phyloP scores from a whole-genome alignment of 257 asterid species.

The Solanum corneliomulleri region DNA sequence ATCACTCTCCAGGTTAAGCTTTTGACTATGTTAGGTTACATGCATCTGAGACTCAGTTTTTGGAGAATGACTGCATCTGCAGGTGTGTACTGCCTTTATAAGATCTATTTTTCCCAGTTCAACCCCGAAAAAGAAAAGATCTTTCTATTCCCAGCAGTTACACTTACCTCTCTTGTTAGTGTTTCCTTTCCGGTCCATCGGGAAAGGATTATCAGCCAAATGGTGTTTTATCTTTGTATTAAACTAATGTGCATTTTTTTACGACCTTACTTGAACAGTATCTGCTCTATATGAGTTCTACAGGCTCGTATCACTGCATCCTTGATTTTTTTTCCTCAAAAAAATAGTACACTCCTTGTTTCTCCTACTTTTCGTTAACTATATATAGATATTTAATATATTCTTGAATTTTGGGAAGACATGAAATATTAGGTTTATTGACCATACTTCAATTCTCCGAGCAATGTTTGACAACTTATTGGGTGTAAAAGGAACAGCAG shows the following conservation, averaged over 20 bases:
- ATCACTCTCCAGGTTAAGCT: neutral
- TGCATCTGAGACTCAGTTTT: neutral
- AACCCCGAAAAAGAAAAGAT: neutral
- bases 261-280: neutral
- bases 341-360: neutral
- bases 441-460: neutral
- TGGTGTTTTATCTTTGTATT: neutral
- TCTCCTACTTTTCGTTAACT: neutral
- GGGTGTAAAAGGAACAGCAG: neutral
- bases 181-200: neutral
- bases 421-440: neutral
- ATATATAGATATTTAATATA: neutral
- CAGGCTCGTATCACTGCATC: neutral
- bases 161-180: neutral
- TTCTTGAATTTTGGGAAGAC: neutral
- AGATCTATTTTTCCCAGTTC: neutral
- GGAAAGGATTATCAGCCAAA: neutral
- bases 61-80: neutral
- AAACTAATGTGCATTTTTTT: neutral
- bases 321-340: neutral
- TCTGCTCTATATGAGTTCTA: neutral
- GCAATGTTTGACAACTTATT: neutral
- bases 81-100: neutral
- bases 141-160: neutral
- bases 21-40: neutral